Conservation (phyloP, 257 asterid species). For the Coffea canephora region DNA sequence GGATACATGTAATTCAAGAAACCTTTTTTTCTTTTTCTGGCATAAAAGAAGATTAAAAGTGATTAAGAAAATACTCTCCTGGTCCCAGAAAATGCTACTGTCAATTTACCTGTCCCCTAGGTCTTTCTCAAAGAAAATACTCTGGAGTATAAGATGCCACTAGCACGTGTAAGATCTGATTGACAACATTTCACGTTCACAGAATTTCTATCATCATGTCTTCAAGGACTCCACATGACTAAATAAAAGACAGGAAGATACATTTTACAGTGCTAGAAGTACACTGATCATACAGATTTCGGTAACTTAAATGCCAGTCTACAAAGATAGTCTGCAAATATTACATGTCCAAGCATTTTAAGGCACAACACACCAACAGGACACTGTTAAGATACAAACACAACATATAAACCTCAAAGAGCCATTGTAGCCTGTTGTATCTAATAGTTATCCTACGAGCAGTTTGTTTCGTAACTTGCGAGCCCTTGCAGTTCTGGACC, state of each 20-base stretch:
- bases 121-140: too few species aligned
- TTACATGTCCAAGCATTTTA: slow-evolving; percentile 6
- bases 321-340: neutral
- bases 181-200: neutral
- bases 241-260: too few species aligned
- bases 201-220: neutral
- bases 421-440: neutral
- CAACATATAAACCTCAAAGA: neutral
- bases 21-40: too few species aligned
- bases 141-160: neutral
- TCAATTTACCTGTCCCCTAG: too few species aligned
- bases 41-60: too few species aligned
- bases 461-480: slow-evolving; percentile 81
- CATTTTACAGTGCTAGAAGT: neutral
- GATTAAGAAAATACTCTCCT: too few species aligned
- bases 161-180: neutral
- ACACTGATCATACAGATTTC: neutral
- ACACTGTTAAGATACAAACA: neutral
- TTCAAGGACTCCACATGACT: neutral
- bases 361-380: neutral
- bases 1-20: too few species aligned
- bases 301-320: neutral
- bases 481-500: slow-evolving; percentile 93
- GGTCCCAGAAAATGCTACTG: too few species aligned
- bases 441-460: slow-evolving; percentile 37